These are phyloP conservation scores for Candida ficus DNA, from an alignment of 805 yeast species.

Conservation along the genomic window DNA sequence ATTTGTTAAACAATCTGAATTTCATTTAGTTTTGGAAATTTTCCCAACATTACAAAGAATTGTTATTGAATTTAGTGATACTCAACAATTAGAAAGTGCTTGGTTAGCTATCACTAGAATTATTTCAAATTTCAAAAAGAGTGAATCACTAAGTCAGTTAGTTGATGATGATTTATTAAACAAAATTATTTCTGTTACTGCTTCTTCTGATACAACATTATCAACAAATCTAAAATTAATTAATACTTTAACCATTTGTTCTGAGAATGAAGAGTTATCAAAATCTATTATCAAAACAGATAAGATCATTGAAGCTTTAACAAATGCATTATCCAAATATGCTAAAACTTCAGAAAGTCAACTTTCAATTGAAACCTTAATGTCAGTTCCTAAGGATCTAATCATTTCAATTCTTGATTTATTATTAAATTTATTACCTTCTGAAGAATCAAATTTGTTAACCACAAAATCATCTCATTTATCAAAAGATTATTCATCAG, in stretches of 20 bases:
- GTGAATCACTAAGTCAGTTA: constrained; percentile 43
- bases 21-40: constrained; percentile 46
- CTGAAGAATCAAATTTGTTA: constrained; percentile 25
- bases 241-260: constrained; percentile 41
- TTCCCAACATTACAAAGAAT: constrained; percentile 53
- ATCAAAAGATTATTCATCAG: constrained; percentile 20
- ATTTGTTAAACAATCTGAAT: constrained; percentile 38
- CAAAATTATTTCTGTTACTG: constrained; percentile 26
- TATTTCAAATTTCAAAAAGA: constrained; percentile 41
- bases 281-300: constrained; percentile 41
- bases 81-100: constrained; percentile 54
- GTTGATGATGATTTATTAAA: constrained; percentile 31
- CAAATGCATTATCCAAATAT: constrained; percentile 46
- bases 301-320: constrained; percentile 42
- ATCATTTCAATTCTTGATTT: constrained; percentile 49
- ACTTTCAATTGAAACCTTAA: constrained; percentile 61
- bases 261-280: constrained; percentile 35
- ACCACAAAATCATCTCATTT: constrained; percentile 17
- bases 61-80: constrained; percentile 53
- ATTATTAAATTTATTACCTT: constrained; percentile 55
- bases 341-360: constrained; percentile 28
- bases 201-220: constrained; percentile 26
- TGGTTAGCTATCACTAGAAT: constrained; percentile 61
- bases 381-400: constrained; percentile 69
- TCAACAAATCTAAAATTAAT: constrained; percentile 29